phyloP scores from a whole-genome alignment of 2,329 filamentous ascomycete genomes.

The Thielaviopsis euricoi region DNA sequence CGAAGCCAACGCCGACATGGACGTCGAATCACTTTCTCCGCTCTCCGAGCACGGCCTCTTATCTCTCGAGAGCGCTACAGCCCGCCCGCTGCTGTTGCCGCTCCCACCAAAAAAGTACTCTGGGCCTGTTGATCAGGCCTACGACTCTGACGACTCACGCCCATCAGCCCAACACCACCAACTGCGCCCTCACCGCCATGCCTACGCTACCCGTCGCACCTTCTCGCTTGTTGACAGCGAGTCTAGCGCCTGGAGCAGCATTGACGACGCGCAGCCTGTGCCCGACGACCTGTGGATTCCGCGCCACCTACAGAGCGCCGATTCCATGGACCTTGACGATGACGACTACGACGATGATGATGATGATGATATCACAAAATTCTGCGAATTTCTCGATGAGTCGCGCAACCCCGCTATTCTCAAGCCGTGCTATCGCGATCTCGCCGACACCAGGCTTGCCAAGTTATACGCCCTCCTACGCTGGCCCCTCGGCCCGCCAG shows the following conservation, averaged over 20 bases:
- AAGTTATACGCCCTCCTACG: background rate
- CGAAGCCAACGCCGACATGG: background rate
- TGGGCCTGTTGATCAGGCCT: background rate
- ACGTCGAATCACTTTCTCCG: background rate
- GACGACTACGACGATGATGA: background rate
- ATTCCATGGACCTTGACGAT: background rate
- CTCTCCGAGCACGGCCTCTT: background rate
- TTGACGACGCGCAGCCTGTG: background rate
- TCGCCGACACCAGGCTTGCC: background rate
- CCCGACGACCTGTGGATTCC: background rate
- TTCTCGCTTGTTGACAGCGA: background rate
- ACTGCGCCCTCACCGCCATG: too few species aligned
- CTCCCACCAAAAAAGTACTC: background rate
- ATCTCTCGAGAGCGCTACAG: background rate
- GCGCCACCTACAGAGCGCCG: background rate
- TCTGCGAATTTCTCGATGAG: background rate
- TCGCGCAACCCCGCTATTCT: background rate
- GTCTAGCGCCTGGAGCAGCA: background rate
- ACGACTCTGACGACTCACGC: background rate
- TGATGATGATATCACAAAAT: background rate
- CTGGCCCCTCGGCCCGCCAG: background rate
- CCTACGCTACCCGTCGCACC: background rate
- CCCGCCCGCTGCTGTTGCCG: background rate
- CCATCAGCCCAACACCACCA: too few species aligned
- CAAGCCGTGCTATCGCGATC: background rate